These are phyloP conservation scores for Gracilaria gracilis DNA, from an alignment of 23 red algal species.

Conservation along the genomic window DNA sequence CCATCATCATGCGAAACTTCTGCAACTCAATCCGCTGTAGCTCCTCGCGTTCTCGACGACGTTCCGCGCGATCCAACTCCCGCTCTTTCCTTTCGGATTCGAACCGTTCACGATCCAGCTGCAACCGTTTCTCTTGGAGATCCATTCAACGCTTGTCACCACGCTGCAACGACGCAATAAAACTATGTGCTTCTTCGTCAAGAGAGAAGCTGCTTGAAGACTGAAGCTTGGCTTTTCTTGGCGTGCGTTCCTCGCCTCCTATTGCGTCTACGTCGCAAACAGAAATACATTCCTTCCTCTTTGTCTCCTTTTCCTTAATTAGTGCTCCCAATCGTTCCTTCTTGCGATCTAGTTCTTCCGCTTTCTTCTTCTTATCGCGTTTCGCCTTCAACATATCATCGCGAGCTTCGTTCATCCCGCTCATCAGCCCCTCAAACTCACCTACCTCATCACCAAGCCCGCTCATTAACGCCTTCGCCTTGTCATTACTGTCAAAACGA, in stretches of 20 bases:
- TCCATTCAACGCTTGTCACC: neutral
- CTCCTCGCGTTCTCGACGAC: neutral
- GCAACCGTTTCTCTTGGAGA: neutral
- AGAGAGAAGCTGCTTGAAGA: neutral
- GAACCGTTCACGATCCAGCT: neutral
- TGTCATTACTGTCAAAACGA: neutral
- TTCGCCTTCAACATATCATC: neutral
- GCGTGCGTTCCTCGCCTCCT: neutral
- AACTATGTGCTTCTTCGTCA: neutral
- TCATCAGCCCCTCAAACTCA: neutral
- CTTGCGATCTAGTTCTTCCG: neutral
- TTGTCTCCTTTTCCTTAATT: neutral
- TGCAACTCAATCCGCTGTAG: neutral
- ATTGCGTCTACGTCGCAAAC: neutral
- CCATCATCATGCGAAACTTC: neutral
- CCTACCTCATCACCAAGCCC: neutral
- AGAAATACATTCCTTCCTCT: neutral
- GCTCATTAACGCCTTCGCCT: neutral
- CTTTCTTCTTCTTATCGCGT: neutral
- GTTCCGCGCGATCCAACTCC: neutral
- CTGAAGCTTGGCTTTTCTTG: too few relatives aligned
- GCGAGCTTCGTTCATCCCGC: neutral
- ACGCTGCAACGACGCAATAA: neutral
- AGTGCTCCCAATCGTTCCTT: neutral
- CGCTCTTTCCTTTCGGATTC: neutral